Evolutionary conservation across 2,329 filamentous ascomycete genomes (phyloP).

Genomic region (Scleromitrula shiraiana): DNA sequence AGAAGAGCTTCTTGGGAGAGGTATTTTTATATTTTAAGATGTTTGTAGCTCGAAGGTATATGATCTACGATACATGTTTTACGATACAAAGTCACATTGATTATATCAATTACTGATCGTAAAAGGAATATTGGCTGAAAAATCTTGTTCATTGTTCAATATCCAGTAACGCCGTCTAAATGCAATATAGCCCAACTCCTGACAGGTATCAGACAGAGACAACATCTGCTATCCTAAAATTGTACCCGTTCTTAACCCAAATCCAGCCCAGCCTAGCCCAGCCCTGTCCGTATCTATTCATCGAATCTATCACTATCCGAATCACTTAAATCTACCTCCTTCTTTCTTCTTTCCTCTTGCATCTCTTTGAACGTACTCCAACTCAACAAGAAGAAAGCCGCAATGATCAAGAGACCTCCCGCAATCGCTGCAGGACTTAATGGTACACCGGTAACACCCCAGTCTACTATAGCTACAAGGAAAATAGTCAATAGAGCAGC

Average conservation of each 20-base stretch:
- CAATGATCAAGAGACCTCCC: conserved; percentile 81
- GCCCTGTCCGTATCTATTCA: conserved; percentile 16
- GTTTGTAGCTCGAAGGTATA: too few relatives aligned
- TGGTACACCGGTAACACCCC: conserved; percentile 71
- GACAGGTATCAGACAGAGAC: neutral
- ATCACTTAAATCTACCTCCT: conserved; percentile 34
- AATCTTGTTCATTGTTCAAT: neutral
- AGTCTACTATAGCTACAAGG: conserved; percentile 87
- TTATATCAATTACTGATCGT: too few relatives aligned
- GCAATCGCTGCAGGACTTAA: conserved; percentile 66
- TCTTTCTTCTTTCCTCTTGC: conserved; percentile 68
- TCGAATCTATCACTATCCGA: conserved; percentile 39
- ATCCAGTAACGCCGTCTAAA: neutral
- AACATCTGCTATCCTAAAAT: neutral
- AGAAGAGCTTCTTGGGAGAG: too few relatives aligned
- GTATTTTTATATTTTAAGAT: too few relatives aligned
- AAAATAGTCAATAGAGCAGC: conserved; percentile 94
- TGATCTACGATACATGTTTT: neutral
- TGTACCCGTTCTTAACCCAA: neutral
- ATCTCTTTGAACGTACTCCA: conserved; percentile 94
- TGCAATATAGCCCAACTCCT: neutral
- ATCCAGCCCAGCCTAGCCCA: neutral
- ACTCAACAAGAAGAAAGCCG: conserved; percentile 77
- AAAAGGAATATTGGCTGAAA: too few relatives aligned
- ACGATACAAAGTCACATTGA: too few relatives aligned